Conservation (phyloP, 2,329 filamentous ascomycete genomes). For the Tolypocladium ovalisporum region DNA sequence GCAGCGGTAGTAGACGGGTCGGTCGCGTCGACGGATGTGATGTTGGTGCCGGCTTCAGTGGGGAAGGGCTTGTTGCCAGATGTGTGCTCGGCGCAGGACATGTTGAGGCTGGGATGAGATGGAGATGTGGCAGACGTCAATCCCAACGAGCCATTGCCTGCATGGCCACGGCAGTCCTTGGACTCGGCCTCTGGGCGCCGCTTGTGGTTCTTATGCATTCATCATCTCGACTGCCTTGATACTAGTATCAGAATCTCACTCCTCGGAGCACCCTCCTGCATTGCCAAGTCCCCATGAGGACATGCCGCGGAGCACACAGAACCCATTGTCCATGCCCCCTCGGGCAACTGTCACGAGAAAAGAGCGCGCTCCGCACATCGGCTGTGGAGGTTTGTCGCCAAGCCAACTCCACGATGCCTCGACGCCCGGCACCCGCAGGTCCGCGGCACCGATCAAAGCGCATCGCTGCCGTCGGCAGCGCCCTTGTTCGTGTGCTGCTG, state of each 20-base stretch:
- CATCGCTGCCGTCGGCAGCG: neutral
- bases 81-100: neutral
- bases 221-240: neutral
- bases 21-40: conserved; percentile 8
- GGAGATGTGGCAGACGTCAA: neutral
- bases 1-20: conserved; percentile 10
- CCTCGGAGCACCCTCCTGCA: too few species aligned
- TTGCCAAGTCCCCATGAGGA: neutral
- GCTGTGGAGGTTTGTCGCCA: neutral
- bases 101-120: neutral
- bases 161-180: neutral
- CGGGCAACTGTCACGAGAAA: neutral
- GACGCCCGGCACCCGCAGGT: neutral
- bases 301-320: neutral
- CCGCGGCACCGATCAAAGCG: neutral
- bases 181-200: neutral
- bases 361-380: neutral
- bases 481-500: neutral
- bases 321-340: neutral
- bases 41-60: conserved; percentile 10
- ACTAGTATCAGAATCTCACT: neutral
- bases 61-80: conserved; percentile 4
- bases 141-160: neutral
- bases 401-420: neutral
- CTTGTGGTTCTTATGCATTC: neutral